Evolutionary conservation across 495 filamentous ascomycete genomes (phyloP).

Genomic region (Penicillium cinerascens): DNA sequence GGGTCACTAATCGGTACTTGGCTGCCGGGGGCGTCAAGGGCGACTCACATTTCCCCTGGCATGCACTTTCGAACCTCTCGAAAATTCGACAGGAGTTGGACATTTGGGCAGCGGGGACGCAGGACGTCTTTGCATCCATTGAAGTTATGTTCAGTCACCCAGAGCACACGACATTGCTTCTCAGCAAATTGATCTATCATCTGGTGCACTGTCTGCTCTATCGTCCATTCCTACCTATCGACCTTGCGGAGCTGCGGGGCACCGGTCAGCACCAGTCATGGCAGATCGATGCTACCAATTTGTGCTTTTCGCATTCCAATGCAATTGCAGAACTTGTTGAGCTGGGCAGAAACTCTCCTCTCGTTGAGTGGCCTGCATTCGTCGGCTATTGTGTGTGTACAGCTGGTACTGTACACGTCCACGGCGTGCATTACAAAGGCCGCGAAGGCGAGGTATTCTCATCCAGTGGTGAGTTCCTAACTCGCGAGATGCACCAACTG

Average conservation of each 20-base stretch:
- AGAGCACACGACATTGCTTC: constrained; percentile 71
- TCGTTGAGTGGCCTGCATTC: constrained; percentile 79
- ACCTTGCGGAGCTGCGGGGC: constrained; percentile 71
- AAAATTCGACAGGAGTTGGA: constrained; percentile 83
- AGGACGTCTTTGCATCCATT: constrained; percentile 72
- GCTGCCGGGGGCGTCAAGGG: constrained; percentile 82
- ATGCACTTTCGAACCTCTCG: constrained; percentile 75
- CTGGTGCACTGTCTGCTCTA: constrained; percentile 82
- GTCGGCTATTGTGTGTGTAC: constrained; percentile 79
- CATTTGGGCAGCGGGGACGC: constrained; percentile 76
- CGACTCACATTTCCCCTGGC: constrained; percentile 87
- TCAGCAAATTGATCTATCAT: constrained; percentile 83
- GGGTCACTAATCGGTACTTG: constrained; percentile 79
- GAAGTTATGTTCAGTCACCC: constrained; percentile 71
- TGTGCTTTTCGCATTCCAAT: constrained; percentile 84
- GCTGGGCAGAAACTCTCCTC: constrained; percentile 59
- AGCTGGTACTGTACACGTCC: constrained; percentile 80
- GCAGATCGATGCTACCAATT: constrained; percentile 84
- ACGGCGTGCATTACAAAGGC: constrained; percentile 74
- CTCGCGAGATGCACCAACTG: constrained; percentile 74
- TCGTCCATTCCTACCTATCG: constrained; percentile 78
- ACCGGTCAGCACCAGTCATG: constrained; percentile 83
- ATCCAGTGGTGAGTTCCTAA: constrained; percentile 65
- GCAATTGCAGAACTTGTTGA: constrained; percentile 81
- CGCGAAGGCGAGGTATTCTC: constrained; percentile 62